Evolutionary conservation across 73 alveolate genomes (phyloP).

Genomic region (Tetrahymena elliotti): DNA sequence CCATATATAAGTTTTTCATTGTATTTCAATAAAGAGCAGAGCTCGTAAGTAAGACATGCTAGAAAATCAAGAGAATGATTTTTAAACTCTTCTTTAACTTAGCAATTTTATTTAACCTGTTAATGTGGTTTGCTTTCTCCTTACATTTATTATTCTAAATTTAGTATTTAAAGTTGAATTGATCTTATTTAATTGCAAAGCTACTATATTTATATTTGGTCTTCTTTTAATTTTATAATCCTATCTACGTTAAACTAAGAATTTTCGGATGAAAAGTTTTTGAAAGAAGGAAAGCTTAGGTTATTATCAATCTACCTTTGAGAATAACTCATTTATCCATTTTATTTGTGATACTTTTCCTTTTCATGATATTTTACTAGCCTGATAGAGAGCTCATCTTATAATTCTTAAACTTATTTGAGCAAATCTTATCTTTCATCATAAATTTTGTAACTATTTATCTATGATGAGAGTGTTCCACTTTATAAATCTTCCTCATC

Average conservation of each 20-base stretch:
- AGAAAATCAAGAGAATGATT: neutral
- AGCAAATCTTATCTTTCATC: neutral
- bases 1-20: neutral
- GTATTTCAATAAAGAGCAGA: neutral
- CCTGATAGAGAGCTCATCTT: neutral
- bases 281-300: neutral
- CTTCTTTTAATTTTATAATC: neutral
- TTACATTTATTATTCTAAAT: neutral
- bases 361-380: neutral
- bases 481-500: neutral
- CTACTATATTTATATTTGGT: neutral
- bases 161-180: neutral
- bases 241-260: neutral
- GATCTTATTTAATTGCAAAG: neutral
- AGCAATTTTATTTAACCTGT: neutral
- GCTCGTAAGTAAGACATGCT: neutral
- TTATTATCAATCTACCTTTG: neutral
- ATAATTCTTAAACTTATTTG: neutral
- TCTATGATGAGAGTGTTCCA: neutral
- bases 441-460: neutral
- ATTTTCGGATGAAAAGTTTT: neutral
- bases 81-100: neutral
- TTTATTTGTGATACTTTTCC: neutral
- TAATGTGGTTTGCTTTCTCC: neutral
- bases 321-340: neutral